Evolutionary conservation across 2,329 filamentous ascomycete genomes (phyloP), one percentile per base, ranked within the genome.

Genomic region (Xylariaceae sp.): DNA sequence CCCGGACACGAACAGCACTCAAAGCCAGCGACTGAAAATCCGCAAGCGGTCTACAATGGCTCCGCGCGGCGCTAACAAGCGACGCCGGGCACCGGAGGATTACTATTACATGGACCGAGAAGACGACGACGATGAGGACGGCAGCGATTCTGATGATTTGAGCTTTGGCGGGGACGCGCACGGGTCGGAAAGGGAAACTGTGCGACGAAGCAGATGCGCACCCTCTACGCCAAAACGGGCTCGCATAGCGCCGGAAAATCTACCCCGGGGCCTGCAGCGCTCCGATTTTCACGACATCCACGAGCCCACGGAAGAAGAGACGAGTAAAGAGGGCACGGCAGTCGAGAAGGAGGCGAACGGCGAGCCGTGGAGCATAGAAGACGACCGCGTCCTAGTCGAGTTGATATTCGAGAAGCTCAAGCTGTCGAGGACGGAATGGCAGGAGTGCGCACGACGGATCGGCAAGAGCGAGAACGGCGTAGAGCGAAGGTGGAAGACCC

Each of bases 361-460:
- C 52, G 72, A 74, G 54, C 70, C 71, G 40, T 87, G 84, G 84
- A 83, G 76, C 56, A 73, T 74, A 2, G 83, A 86, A 59, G 83
- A 87, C 58, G 84, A 87, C 67, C 75, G 81, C 54, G 74, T 85
- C 54, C 73, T 87, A 1, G 80, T 87, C n/a, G 83, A 86, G 69
- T 75, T 87, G 19, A 81, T 87, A 40, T 73, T 87, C 4, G 82
- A 85, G 66, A 86, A 86, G 72, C 74, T 87, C 53, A 80, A 80
- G 70, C 74, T 87, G 27, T 79, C 78, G 62, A 85, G 82, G 69
- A 75, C 77, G 49, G 83, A 87, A 55, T 86, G 83, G 84, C 80
- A 85, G 56, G 83, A 87, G 65, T 86, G 83, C 67, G 84, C 83
- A 43, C 75, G 81, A 56, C 83, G 75, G 60, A 72, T 87, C 6